A percentile compares a stretch with the other conserved stretches of the same genome.
Evolutionary conservation across 345 rosid species (phyloP).

Genomic region (Capsella bursapastoris): DNA sequence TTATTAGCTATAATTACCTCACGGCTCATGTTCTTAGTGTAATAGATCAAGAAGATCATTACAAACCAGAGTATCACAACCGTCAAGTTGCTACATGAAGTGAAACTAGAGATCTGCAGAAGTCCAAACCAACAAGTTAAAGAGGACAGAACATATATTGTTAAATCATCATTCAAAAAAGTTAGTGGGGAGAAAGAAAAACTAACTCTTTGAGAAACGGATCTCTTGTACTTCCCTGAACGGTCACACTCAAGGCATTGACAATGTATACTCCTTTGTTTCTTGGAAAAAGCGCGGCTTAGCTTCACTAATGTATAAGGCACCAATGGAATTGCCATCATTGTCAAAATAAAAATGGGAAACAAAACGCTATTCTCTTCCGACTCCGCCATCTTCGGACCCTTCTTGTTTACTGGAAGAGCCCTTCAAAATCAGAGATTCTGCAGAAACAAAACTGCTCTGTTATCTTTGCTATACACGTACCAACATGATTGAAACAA

Average conservation of each 20-base stretch:
- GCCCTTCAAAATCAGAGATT: constrained; percentile 12
- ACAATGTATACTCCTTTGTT: constrained; percentile 72
- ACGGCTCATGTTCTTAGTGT: constrained; percentile 79
- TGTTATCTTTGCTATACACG: background rate
- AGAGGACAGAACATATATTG: background rate
- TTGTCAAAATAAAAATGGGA: constrained; percentile 92
- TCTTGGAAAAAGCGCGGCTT: constrained; percentile 68
- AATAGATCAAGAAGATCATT: constrained; percentile 80
- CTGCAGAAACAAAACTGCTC: constrained; percentile 11
- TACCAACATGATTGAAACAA: too few species aligned
- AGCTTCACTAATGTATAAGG: constrained; percentile 79
- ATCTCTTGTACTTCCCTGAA: constrained; percentile 85
- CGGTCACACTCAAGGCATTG: constrained; percentile 74
- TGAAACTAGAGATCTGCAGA: constrained; percentile 77
- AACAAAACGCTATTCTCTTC: constrained; percentile 82
- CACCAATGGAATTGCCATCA: constrained; percentile 85
- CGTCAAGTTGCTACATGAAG: constrained; percentile 83
- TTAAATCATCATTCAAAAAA: background rate
- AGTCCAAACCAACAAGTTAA: constrained; percentile 24
- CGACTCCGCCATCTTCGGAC: constrained; percentile 65
- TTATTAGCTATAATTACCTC: constrained; percentile 56
- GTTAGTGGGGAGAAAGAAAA: background rate
- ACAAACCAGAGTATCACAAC: constrained; percentile 75
- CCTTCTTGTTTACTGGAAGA: constrained; percentile 35
- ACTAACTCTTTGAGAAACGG: constrained; percentile 73